Evolutionary conservation across 2,329 filamentous ascomycete genomes (phyloP), one percentile per base, ranked within the genome.

Genomic region (Alternaria panax): DNA sequence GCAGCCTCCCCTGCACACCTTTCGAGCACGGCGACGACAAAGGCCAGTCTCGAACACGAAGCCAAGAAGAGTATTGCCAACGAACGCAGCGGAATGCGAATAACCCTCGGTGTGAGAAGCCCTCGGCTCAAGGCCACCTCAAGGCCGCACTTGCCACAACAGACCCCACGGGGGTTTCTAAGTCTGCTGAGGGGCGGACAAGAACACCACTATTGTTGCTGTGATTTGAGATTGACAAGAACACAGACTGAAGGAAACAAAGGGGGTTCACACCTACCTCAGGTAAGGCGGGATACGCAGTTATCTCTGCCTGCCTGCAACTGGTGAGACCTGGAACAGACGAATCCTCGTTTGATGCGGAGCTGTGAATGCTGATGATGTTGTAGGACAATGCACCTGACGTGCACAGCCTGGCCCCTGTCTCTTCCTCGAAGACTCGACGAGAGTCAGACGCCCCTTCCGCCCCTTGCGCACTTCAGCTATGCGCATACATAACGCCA

Each of bases 361-460:
- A 28, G 20, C 11, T 28, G n/a, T 24, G n/a, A 30, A 45, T 18
- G 27, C 53, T 52, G 46, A 60, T 16, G 16, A 24, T 38, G 12
- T 4, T 40, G 25, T 42, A 51, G 47, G 30, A 41, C n/a, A n/a
- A 20, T 8, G 38, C 7, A 18, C 32, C 12, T 34, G 22, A 51
- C 24, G 18, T 36, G 42, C 42, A 22, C 32, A 34, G 30, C 47
- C 14, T 34, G 20, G 32, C 14, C 7, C n/a, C 28, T 27, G 24
- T 34, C 27, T 41, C 46, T 36, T 51, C 52, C 47, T 24, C 42
- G 42, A 54, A 41, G 41, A 47, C 51, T 45, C 32, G 25, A 36
- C 16, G 9, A 41, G 24, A 51, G 20, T 42, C n/a, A 11, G 41
- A 27, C 34, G 27, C 53, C 25, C 47, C 42, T 57, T 46, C 27